Conservation (phyloP, 2,329 filamentous ascomycete species). For the Hypoxylon sp. region DNA sequence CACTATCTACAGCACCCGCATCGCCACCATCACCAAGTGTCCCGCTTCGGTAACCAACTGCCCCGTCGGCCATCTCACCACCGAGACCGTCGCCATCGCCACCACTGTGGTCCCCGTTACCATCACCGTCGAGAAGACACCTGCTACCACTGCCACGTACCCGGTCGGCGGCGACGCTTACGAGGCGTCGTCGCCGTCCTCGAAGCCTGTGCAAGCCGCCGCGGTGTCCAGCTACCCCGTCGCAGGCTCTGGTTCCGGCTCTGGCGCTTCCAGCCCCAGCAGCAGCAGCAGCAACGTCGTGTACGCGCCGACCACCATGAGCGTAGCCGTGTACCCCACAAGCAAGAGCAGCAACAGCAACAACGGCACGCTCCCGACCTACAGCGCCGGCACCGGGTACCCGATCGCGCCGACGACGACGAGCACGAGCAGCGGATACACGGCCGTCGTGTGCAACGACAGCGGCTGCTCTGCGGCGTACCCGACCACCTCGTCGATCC, state of each 20-base stretch:
- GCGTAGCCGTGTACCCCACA: slow-evolving; percentile 77
- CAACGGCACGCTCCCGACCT: slow-evolving; percentile 71
- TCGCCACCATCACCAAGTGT: slow-evolving; percentile 71
- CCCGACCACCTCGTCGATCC: slow-evolving; percentile 33
- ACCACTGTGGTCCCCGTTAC: slow-evolving; percentile 23
- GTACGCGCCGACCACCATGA: slow-evolving; percentile 51
- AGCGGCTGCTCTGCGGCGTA: slow-evolving; percentile 17
- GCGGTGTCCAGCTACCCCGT: slow-evolving; percentile 35
- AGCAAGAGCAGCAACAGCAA: slow-evolving; percentile 65
- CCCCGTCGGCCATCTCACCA: slow-evolving; percentile 53
- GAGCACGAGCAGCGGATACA: slow-evolving; percentile 15
- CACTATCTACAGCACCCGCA: slow-evolving; percentile 62
- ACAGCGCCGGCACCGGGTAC: slow-evolving; percentile 34
- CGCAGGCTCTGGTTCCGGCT: not conserved
- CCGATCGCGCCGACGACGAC: slow-evolving; percentile 61
- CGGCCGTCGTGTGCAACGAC: slow-evolving; percentile 1
- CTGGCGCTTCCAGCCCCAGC: not conserved
- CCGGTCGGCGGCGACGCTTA: slow-evolving; percentile 61
- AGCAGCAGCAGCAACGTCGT: slow-evolving; percentile 10
- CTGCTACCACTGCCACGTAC: slow-evolving; percentile 24
- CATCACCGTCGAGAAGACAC: slow-evolving; percentile 13
- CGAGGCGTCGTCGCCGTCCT: slow-evolving; percentile 62
- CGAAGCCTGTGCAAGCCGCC: slow-evolving; percentile 65
- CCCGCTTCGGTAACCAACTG: slow-evolving; percentile 67
- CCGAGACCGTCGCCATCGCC: slow-evolving; percentile 38